These are phyloP conservation scores for Geranium rotundifolium DNA, from an alignment of 345 rosid species.

Conservation along the genomic window DNA sequence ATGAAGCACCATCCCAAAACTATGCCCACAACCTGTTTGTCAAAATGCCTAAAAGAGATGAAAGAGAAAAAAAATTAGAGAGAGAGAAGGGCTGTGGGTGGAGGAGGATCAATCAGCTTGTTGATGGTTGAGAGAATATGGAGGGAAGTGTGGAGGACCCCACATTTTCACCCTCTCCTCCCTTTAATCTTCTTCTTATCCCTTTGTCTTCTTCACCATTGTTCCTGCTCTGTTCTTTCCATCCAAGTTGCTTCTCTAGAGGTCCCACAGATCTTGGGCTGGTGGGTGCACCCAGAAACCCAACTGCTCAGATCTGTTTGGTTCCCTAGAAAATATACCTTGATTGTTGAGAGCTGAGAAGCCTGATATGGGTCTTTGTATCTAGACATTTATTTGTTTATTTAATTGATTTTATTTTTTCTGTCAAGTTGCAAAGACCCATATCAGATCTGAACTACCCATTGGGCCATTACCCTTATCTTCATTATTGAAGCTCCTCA, in stretches of 20 bases:
- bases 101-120: conserved; percentile 3
- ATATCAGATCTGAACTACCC: conserved; percentile 17
- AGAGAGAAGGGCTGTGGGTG: not conserved
- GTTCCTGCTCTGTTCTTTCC: conserved; percentile 8
- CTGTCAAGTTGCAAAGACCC: conserved; percentile 30
- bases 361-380: conserved; percentile 32
- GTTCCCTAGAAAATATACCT: not conserved
- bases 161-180: conserved; percentile 5
- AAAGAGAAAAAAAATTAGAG: not conserved
- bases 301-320: conserved; percentile 33
- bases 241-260: not conserved
- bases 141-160: conserved; percentile 10
- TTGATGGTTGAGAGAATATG: conserved; percentile 6
- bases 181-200: not conserved
- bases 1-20: no score
- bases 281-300: conserved; percentile 20
- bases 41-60: conserved; percentile 5
- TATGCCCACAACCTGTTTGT: conserved; percentile 11
- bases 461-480: not conserved
- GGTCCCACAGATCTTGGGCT: not conserved
- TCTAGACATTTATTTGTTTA: conserved; percentile 21
- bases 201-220: not conserved
- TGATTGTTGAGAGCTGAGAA: not conserved
- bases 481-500: not conserved
- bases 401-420: conserved; percentile 4